A percentile compares a stretch with the other conserved stretches of the same genome.
Evolutionary conservation across 352 stramenopile genomes (phyloP).

Genomic region (Phytophthora colocasiae): DNA sequence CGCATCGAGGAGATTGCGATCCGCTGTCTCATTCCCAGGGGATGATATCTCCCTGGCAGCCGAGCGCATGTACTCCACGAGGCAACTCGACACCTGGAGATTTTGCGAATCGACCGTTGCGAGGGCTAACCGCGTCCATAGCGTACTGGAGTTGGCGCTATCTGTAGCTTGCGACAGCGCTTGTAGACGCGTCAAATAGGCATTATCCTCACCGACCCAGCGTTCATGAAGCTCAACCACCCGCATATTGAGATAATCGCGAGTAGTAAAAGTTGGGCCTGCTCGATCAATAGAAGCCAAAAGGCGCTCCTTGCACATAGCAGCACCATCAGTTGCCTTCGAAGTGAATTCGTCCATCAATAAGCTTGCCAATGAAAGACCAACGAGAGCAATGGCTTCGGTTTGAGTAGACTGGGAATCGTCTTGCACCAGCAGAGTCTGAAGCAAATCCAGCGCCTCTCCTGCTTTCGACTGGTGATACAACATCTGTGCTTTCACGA

Average conservation of each 20-base stretch:
- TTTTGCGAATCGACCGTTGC: slow-evolving; percentile 47
- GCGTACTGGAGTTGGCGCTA: slow-evolving; percentile 18
- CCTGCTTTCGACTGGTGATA: slow-evolving; percentile 31
- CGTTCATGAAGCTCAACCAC: slow-evolving; percentile 57
- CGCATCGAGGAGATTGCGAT: slow-evolving; percentile 41
- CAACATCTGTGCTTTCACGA: slow-evolving; percentile 41
- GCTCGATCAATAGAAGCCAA: slow-evolving; percentile 34
- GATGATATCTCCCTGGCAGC: slow-evolving; percentile 2
- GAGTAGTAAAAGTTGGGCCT: slow-evolving; percentile 20
- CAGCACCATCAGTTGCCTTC: slow-evolving; percentile 22
- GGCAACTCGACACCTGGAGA: slow-evolving; percentile 35
- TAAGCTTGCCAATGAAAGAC: slow-evolving; percentile 47
- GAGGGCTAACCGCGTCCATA: slow-evolving; percentile 42
- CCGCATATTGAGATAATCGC: slow-evolving; percentile 37
- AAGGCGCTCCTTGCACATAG: slow-evolving; percentile 43
- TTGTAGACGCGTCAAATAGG: slow-evolving; percentile 37
- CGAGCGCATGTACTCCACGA: slow-evolving; percentile 37
- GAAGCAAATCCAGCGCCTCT: slow-evolving; percentile 37
- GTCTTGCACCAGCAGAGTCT: slow-evolving; percentile 28
- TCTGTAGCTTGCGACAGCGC: slow-evolving; percentile 35
- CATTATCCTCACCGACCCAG: slow-evolving; percentile 22
- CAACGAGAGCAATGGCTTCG: slow-evolving; percentile 39
- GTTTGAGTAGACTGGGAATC: slow-evolving; percentile 20
- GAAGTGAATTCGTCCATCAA: slow-evolving; percentile 18
- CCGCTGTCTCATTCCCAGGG: slow-evolving; percentile 28